Evolutionary conservation across 352 stramenopile genomes (phyloP).

Genomic region (Globisporangium megalacanthum): DNA sequence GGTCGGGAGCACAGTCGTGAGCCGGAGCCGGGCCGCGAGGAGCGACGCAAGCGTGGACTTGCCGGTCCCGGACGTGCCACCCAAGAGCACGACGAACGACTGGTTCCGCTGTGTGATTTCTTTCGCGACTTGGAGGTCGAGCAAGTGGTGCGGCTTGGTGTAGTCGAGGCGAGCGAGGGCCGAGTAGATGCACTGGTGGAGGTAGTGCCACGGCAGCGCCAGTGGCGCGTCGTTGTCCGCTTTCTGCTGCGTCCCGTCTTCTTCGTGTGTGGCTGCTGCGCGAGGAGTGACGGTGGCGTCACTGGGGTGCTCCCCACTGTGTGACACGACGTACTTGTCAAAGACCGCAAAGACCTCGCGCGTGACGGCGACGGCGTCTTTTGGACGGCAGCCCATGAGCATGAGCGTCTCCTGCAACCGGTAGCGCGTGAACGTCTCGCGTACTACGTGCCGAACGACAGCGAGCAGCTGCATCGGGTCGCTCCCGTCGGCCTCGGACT

Average conservation of each 20-base stretch:
- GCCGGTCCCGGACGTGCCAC: conserved; percentile 77
- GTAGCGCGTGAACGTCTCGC: conserved; percentile 77
- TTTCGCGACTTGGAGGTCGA: conserved; percentile 82
- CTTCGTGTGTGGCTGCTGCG: background rate
- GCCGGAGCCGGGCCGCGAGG: conserved; percentile 60
- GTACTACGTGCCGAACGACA: conserved; percentile 39
- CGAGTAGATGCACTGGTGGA: conserved; percentile 82
- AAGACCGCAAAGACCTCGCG: conserved; percentile 61
- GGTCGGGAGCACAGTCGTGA: conserved; percentile 81
- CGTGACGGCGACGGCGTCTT: conserved; percentile 71
- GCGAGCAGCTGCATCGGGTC: conserved; percentile 81
- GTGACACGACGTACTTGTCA: conserved; percentile 38
- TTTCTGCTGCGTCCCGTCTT: background rate
- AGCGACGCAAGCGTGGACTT: conserved; percentile 85
- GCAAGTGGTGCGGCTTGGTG: conserved; percentile 77
- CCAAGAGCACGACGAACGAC: conserved; percentile 83
- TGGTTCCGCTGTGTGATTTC: conserved; percentile 84
- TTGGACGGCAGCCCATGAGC: conserved; percentile 80
- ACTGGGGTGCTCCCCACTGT: background rate
- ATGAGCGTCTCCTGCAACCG: conserved; percentile 84
- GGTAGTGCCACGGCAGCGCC: conserved; percentile 59
- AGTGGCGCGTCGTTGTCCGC: background rate
- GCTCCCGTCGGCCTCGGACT: conserved; percentile 44
- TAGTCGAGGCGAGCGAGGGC: conserved; percentile 76
- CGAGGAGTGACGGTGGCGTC: too few species aligned